These are phyloP conservation scores for Datisca glomerata DNA, from an alignment of 306 rosid genomes.

Conservation along the genomic window DNA sequence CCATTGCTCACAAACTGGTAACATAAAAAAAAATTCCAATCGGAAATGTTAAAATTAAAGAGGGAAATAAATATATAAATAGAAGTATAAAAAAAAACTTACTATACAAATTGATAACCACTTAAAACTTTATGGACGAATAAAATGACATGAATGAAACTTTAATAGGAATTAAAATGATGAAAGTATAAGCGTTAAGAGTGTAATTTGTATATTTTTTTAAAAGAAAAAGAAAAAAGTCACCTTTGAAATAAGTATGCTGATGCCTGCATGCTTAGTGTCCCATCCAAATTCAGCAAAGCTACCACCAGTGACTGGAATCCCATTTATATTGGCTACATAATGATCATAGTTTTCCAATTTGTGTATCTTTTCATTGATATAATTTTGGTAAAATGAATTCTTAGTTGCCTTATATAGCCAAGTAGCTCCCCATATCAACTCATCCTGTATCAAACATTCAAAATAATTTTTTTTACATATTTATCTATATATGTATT, in stretches of 20 bases:
- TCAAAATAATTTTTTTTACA: too few species aligned
- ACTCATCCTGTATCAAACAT: constrained; percentile 78
- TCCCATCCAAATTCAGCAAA: constrained; percentile 56
- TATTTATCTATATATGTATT: too few species aligned
- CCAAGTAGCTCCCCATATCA: constrained; percentile 74
- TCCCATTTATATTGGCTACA: too few species aligned
- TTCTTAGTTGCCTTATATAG: constrained; percentile 40
- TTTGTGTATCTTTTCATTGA: constrained; percentile 34
- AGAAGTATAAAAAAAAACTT: neutral
- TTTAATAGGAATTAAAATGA: too few species aligned
- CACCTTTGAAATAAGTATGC: constrained; percentile 56
- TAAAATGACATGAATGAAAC: too few species aligned
- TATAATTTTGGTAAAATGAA: constrained; percentile 32
- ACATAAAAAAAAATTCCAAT: too few species aligned
- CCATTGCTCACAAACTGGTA: neutral
- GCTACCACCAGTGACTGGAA: too few species aligned
- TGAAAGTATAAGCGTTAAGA: neutral
- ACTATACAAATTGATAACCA: too few species aligned
- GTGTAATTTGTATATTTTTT: neutral
- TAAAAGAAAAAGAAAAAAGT: neutral
- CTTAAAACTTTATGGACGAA: too few species aligned
- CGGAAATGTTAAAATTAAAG: too few species aligned
- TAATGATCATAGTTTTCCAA: neutral
- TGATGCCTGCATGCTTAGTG: constrained; percentile 56
- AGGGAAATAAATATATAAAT: too few species aligned